Conservation (phyloP, 805 yeast species). For the Huiozyma sinensis region DNA sequence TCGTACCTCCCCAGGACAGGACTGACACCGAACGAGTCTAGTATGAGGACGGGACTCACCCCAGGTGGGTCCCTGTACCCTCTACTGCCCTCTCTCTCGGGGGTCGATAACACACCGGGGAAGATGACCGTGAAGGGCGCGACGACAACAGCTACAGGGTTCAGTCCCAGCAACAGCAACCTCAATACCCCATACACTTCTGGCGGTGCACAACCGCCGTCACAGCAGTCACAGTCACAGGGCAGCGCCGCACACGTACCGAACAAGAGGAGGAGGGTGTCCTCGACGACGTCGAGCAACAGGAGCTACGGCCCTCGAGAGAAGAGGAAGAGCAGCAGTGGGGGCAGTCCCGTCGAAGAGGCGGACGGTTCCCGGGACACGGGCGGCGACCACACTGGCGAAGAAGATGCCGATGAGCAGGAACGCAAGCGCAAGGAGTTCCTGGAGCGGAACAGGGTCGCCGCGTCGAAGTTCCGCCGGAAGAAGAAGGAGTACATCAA, state of each 20-base stretch:
- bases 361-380: conserved; percentile 1
- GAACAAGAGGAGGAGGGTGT: too few relatives aligned
- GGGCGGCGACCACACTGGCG: conserved; percentile 1
- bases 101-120: background rate
- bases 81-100: conserved; percentile 11
- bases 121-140: background rate
- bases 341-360: background rate
- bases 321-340: background rate
- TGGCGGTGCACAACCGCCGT: background rate
- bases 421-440: conserved; percentile 55
- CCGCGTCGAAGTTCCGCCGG: conserved; percentile 92
- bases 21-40: conserved; percentile 67
- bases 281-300: too few relatives aligned
- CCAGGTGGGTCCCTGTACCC: conserved; percentile 38
- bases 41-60: conserved; percentile 59
- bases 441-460: conserved; percentile 84
- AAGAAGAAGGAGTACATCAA: conserved; percentile 82
- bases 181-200: too few relatives aligned
- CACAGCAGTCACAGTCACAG: background rate
- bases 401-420: conserved; percentile 53
- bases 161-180: too few relatives aligned
- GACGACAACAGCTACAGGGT: background rate
- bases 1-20: conserved; percentile 37
- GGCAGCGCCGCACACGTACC: background rate
- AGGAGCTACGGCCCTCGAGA: too few relatives aligned